phyloP scores from a whole-genome alignment of 2,329 filamentous ascomycete genomes.

The Sporothrix protearum region DNA sequence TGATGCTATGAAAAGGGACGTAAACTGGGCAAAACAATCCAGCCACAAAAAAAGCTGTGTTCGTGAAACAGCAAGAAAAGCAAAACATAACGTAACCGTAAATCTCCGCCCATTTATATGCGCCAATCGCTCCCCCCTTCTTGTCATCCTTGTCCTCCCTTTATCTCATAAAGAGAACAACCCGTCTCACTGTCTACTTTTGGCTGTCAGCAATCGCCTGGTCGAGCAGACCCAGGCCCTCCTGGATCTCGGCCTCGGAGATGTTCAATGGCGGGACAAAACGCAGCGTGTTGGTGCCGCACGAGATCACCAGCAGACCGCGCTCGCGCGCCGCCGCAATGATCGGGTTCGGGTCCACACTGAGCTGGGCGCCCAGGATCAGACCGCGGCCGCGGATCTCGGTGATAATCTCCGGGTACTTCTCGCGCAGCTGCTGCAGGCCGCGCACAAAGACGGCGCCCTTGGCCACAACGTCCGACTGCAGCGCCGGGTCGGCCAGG shows the following conservation, averaged over 20 bases:
- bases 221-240: constrained; percentile 72
- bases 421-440: constrained; percentile 46
- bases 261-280: constrained; percentile 88
- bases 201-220: constrained; percentile 54
- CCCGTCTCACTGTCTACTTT: neutral
- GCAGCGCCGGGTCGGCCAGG: constrained; percentile 67
- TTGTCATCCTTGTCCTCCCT: neutral
- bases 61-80: neutral
- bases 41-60: neutral
- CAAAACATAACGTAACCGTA: neutral
- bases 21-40: neutral
- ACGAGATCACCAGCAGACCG: constrained; percentile 85
- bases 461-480: constrained; percentile 67
- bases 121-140: constrained; percentile 5
- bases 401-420: constrained; percentile 64
- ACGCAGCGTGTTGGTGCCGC: constrained; percentile 84
- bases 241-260: constrained; percentile 72
- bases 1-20: neutral
- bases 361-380: constrained; percentile 82
- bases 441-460: constrained; percentile 47
- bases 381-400: constrained; percentile 81
- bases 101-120: neutral
- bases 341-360: constrained; percentile 66
- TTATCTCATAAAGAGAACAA: neutral
- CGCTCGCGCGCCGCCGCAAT: constrained; percentile 83